Percentiles rank a stretch among this genome's conserved stretches.
These are phyloP conservation scores for Trametes coccinea DNA, from an alignment of 768 basidiomycete genomes.

Conservation along the genomic window DNA sequence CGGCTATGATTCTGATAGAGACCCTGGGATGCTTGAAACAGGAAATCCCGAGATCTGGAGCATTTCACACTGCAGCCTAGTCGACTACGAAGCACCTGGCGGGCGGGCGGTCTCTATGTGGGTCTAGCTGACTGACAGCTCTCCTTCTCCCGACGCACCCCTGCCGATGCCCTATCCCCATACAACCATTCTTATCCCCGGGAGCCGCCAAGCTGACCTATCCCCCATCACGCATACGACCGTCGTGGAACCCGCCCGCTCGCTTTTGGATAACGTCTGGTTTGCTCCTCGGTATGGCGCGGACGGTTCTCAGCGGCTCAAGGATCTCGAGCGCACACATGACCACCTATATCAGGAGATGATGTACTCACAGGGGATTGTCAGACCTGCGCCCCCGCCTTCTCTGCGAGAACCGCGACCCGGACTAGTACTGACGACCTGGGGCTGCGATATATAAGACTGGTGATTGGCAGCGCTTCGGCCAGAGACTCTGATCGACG, in stretches of 20 bases:
- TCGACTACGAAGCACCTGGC: no score
- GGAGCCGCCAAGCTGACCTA: background rate
- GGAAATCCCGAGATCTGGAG: no score
- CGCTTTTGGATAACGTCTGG: background rate
- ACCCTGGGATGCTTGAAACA: no score
- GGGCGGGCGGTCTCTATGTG: background rate
- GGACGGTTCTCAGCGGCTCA: constrained; percentile 2
- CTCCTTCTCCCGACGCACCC: background rate
- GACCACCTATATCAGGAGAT: constrained; percentile 18
- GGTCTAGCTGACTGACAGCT: background rate
- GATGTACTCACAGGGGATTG: constrained; percentile 4
- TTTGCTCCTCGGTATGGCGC: background rate
- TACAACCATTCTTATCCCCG: background rate
- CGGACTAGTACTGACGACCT: background rate
- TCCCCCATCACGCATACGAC: background rate
- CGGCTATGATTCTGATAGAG: no score
- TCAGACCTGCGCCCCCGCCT: constrained; percentile 7
- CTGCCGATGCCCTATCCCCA: background rate
- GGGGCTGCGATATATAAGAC: constrained; percentile 6
- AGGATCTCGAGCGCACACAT: constrained; percentile 12
- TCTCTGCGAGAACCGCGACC: background rate
- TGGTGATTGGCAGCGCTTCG: background rate
- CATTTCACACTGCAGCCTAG: no score
- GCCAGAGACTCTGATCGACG: background rate
- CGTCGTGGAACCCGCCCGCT: constrained; percentile 8